Percentiles rank a stretch among this genome's conserved stretches.
These are phyloP conservation scores for Crucibulum laeve DNA, from an alignment of 768 basidiomycete species.

Conservation along the genomic window DNA sequence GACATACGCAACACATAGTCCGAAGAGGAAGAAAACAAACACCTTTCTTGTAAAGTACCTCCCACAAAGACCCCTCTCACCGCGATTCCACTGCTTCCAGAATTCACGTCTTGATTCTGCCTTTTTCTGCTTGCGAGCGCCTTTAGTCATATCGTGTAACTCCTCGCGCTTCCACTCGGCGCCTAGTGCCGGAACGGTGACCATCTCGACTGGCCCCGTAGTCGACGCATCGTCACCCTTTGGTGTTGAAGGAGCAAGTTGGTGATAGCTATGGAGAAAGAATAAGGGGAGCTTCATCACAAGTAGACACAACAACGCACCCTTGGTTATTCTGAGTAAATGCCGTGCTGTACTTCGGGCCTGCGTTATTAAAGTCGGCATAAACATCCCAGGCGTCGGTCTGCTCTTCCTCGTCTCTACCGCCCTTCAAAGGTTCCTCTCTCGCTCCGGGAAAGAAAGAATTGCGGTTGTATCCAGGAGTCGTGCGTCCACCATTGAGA, in stretches of 20 bases:
- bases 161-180: slow-evolving; percentile 86
- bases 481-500: slow-evolving; percentile 31
- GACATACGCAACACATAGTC: slow-evolving; percentile 50
- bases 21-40: slow-evolving; percentile 67
- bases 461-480: slow-evolving; percentile 70
- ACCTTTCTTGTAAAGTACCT: slow-evolving; percentile 70
- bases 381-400: slow-evolving; percentile 72
- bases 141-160: slow-evolving; percentile 70
- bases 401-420: slow-evolving; percentile 65
- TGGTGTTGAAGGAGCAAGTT: slow-evolving; percentile 30
- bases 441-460: slow-evolving; percentile 69
- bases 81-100: slow-evolving; percentile 77
- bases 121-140: slow-evolving; percentile 62
- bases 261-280: slow-evolving; percentile 36
- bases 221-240: slow-evolving; percentile 35
- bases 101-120: slow-evolving; percentile 46
- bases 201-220: slow-evolving; percentile 68
- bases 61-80: slow-evolving; percentile 77
- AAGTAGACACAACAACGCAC: slow-evolving; percentile 30
- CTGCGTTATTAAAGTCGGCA: slow-evolving; percentile 86
- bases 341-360: slow-evolving; percentile 69
- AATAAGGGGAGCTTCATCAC: slow-evolving; percentile 6
- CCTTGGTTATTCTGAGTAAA: slow-evolving; percentile 45
- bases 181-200: slow-evolving; percentile 89
- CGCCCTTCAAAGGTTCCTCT: slow-evolving; percentile 74